Percentiles rank a stretch among this genome's conserved stretches.
phyloP scores from a whole-genome alignment of 1,139 yeast species.

The Candida dubliniensis region DNA sequence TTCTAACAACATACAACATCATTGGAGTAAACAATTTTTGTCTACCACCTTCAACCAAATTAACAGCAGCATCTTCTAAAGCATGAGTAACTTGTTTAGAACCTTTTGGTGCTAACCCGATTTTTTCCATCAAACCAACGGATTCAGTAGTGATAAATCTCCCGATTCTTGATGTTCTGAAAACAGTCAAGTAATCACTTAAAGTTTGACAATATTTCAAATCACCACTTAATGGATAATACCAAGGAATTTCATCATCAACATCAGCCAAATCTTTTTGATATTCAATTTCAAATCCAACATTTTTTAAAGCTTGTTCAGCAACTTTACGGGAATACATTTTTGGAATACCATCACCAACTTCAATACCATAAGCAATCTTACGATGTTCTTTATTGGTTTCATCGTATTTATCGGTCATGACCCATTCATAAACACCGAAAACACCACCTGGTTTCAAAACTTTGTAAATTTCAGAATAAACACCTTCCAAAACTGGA shows the following conservation, averaged over 20 bases:
- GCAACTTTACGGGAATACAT: constrained; percentile 90
- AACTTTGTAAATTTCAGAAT: constrained; percentile 90
- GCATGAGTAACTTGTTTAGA: constrained; percentile 89
- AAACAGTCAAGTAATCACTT: constrained; percentile 76
- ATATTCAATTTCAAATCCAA: constrained; percentile 81
- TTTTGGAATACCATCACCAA: constrained; percentile 98
- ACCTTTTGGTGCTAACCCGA: constrained; percentile 93
- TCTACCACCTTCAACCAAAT: constrained; percentile 91
- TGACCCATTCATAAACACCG: constrained; percentile 99
- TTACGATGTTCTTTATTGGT: constrained; percentile 85
- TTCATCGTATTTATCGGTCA: constrained; percentile 94
- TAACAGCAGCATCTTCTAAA: constrained; percentile 94
- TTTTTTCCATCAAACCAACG: constrained; percentile 76
- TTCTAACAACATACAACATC: constrained; percentile 87
- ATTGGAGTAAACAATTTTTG: constrained; percentile 90
- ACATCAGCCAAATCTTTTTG: constrained; percentile 81
- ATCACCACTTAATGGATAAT: constrained; percentile 94
- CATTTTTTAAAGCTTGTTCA: constrained; percentile 76
- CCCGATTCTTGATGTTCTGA: constrained; percentile 87
- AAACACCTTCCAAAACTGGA: constrained; percentile 94
- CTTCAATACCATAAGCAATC: constrained; percentile 94
- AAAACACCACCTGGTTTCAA: constrained; percentile 96
- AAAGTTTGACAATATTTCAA: constrained; percentile 81
- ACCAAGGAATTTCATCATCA: constrained; percentile 93
- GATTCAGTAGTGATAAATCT: constrained; percentile 80